phyloP scores from a whole-genome alignment of 2,329 filamentous ascomycete species.

The Aspergillus fijiensis region DNA sequence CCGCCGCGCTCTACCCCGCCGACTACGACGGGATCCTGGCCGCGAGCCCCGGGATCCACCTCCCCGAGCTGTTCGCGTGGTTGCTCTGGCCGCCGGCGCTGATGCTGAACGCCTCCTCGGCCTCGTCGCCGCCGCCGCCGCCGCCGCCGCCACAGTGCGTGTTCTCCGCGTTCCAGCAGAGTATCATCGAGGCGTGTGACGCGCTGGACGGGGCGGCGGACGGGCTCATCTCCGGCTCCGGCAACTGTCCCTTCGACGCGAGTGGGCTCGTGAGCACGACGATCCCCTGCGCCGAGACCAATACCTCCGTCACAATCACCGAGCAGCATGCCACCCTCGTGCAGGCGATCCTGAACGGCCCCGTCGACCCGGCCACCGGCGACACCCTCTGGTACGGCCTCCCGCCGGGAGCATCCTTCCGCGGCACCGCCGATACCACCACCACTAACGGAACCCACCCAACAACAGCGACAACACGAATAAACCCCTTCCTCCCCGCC shows the following conservation, averaged over 20 bases:
- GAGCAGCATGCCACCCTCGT: slow-evolving; percentile 1
- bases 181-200: slow-evolving; percentile 22
- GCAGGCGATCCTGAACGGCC: slow-evolving; percentile 5
- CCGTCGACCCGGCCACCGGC: background rate
- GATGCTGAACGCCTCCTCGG: slow-evolving; percentile 8
- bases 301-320: background rate
- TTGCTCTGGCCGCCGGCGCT: slow-evolving; percentile 18
- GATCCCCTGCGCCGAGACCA: background rate
- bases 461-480: background rate
- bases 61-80: slow-evolving; percentile 8
- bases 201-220: slow-evolving; percentile 26
- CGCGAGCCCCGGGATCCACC: slow-evolving; percentile 18
- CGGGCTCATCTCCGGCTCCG: slow-evolving; percentile 22
- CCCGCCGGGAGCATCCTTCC: slow-evolving; percentile 5
- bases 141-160: slow-evolving; percentile 12
- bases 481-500: slow-evolving; percentile 4
- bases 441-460: background rate
- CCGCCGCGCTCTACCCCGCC: slow-evolving; percentile 20
- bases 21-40: slow-evolving; percentile 29
- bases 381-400: slow-evolving; percentile 7
- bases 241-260: slow-evolving; percentile 7
- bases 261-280: background rate
- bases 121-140: slow-evolving; percentile 2
- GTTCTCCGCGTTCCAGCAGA: slow-evolving; percentile 12
- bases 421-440: slow-evolving; percentile 1